Conservation (phyloP, 1,139 yeast species). For the Saccharomyces hybrid region DNA sequence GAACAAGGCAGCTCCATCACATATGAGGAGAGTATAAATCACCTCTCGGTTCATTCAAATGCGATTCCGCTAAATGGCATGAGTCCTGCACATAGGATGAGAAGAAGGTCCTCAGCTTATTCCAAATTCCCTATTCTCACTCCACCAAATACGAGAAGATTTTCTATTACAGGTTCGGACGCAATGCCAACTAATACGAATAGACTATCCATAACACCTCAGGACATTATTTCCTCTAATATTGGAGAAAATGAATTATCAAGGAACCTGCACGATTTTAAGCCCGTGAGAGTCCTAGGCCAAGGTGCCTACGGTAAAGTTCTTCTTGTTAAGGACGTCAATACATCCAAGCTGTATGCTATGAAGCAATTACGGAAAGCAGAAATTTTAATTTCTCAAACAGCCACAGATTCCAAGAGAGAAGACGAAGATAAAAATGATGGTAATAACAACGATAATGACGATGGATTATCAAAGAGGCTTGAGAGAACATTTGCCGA, state of each 20-base stretch:
- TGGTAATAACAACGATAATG: not conserved
- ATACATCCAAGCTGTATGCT: constrained; percentile 69
- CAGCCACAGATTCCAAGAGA: constrained; percentile 20
- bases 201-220: constrained; percentile 1
- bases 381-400: constrained; percentile 43
- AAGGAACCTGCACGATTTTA: constrained; percentile 52
- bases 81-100: constrained; percentile 4
- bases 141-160: constrained; percentile 25
- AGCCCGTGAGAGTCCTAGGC: constrained; percentile 75
- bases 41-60: constrained; percentile 2
- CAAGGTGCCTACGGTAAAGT: constrained; percentile 92
- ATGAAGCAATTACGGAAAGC: constrained; percentile 87
- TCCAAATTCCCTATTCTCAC: constrained; percentile 26
- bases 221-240: not conserved
- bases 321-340: constrained; percentile 57
- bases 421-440: constrained; percentile 5
- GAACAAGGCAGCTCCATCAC: not conserved
- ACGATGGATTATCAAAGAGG: constrained; percentile 18
- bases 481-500: constrained; percentile 65
- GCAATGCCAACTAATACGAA: constrained; percentile 4
- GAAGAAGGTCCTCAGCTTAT: constrained; percentile 29
- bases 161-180: constrained; percentile 17
- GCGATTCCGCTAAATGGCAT: constrained; percentile 1
- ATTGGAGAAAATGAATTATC: constrained; percentile 7
- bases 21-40: not conserved